phyloP scores from a whole-genome alignment of 1,139 yeast genomes.

The Blastobotrys ciferrii region DNA sequence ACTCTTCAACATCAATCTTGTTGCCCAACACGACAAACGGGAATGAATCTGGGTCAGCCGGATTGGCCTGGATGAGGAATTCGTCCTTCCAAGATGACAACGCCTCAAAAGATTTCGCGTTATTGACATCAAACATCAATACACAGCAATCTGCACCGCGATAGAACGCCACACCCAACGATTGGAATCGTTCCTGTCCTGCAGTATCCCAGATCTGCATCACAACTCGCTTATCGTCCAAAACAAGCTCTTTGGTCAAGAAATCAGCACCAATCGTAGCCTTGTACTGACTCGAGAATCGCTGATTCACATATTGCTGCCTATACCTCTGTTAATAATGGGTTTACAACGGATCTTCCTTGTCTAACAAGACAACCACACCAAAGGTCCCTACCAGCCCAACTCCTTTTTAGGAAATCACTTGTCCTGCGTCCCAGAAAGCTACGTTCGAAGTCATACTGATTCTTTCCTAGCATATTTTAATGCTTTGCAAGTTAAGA shows the following conservation, averaged over 20 bases:
- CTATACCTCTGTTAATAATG: conserved; percentile 20
- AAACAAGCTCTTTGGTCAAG: conserved; percentile 80
- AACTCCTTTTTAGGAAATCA: no score
- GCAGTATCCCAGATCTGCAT: conserved; percentile 92
- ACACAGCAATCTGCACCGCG: conserved; percentile 99
- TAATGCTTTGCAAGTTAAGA: no score
- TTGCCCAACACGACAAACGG: conserved; percentile 95
- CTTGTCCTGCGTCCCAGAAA: no score
- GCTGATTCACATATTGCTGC: conserved; percentile 94
- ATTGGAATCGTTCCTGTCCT: conserved; percentile 86
- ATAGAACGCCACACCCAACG: conserved; percentile 94
- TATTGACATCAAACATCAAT: conserved; percentile 89
- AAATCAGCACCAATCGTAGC: conserved; percentile 99
- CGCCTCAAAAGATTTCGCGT: conserved; percentile 87
- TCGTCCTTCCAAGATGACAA: conserved; percentile 94
- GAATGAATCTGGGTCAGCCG: conserved; percentile 88
- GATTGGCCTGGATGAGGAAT: conserved; percentile 88
- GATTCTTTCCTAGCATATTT: no score
- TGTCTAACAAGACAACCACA: no score
- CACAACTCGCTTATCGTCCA: conserved; percentile 79
- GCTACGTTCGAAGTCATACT: no score
- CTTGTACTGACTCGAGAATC: conserved; percentile 92
- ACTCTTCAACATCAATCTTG: conserved; percentile 91
- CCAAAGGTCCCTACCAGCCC: no score
- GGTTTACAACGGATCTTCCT: conserved; percentile 28